phyloP scores from a whole-genome alignment of 2,329 filamentous ascomycete species.

The Scolecobasidium constrictum region DNA sequence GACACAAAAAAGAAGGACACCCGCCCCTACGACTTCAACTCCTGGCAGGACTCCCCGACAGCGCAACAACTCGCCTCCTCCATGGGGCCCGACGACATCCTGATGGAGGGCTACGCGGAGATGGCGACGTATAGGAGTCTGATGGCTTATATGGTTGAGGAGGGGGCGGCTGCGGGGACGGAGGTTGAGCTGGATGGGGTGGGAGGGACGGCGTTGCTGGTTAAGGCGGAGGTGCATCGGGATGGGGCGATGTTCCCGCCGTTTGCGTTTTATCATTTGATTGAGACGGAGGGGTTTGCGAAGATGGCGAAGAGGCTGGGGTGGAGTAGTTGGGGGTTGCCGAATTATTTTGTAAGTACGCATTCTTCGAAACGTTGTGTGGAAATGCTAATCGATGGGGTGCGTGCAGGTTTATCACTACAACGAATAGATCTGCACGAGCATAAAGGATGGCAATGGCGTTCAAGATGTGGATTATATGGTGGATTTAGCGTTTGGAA shows the following conservation, averaged over 20 bases:
- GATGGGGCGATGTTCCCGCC: constrained; percentile 98
- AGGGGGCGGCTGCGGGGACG: constrained; percentile 39
- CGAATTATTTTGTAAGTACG: constrained; percentile 79
- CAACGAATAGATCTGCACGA: constrained; percentile 58
- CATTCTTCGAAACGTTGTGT: not conserved
- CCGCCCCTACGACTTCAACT: constrained; percentile 93
- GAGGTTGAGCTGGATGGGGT: constrained; percentile 82
- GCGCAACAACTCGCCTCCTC: constrained; percentile 64
- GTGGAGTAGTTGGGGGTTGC: constrained; percentile 77
- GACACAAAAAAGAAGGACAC: constrained; percentile 64
- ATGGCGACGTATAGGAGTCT: constrained; percentile 85
- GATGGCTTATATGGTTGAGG: constrained; percentile 72
- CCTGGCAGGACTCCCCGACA: constrained; percentile 81
- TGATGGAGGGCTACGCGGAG: constrained; percentile 86
- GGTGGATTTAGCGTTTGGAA: not conserved
- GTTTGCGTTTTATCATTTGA: constrained; percentile 91
- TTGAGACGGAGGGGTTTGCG: constrained; percentile 96
- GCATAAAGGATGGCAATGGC: not conserved
- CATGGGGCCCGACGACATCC: constrained; percentile 85
- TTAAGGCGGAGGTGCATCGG: constrained; percentile 92
- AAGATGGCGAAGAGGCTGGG: constrained; percentile 90
- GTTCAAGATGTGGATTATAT: no score
- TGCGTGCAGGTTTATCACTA: constrained; percentile 67
- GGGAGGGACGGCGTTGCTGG: constrained; percentile 81
- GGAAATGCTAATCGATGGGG: constrained; percentile 6